Evolutionary conservation across 1,284 basidiomycete species (phyloP), one percentile per base, ranked within the genome.

Genomic region (Exobasidium cylindrosporum): DNA sequence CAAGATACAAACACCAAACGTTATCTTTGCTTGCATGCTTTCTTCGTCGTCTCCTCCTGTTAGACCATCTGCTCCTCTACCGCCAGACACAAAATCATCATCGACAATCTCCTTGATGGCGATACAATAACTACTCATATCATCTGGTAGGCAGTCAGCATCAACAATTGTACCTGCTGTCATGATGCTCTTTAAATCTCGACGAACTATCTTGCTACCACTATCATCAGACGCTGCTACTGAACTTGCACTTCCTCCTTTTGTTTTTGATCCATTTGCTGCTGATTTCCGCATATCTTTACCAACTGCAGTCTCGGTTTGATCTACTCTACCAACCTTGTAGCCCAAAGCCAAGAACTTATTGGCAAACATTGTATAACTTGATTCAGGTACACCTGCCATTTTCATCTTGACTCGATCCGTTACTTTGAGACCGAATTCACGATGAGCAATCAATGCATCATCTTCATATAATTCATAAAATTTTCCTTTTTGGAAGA

Each of bases 111-210:
- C 94, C 61, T 89, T 89, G 80, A 99, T 88, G 2, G 92, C 88
- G 17, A 98, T 86, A 74, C 94, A 97, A 80, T 98, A 96, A 23
- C 91, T 92, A 2, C 91, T 91, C 81, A 97, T 89, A 69, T 98
- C 96, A 64, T 97, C 91, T 0, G 87, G 89, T 28, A 98, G 84
- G 62, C 96, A 87, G 49, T 88, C 87, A 4, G 88, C 87, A 73
- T 99, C 96, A 59, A 97, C 90, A 29, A 98, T 88, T 0, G 96
- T 99, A 6, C 96, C 96, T 62, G 92, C 92, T 0, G 96, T 99
- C 79, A 95, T 90, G 43, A 99, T 92, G 82, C 95, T 94, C 77
- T 91, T 89, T 47, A 99, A 85, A 77, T 95, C 95, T 62, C 95
- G 74, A 53, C 75, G 73, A 53, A 80, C 78, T 58, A 79, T 81